A percentile compares a stretch with the other conserved stretches of the same genome.
phyloP scores from a whole-genome alignment of 2,329 filamentous ascomycete genomes.

The Dissoconium aciculare region DNA sequence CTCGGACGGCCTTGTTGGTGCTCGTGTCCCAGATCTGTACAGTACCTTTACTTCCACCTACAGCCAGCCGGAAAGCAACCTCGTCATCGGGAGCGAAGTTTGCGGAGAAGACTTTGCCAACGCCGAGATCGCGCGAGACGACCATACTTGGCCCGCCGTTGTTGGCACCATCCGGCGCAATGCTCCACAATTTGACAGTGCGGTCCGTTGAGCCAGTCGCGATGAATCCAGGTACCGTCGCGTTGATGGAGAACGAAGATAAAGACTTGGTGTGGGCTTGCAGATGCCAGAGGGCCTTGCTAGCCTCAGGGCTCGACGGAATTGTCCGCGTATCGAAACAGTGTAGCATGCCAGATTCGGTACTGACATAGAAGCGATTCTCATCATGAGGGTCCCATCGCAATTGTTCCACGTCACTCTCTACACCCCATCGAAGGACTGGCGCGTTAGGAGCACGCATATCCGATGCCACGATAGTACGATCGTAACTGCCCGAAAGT shows the following conservation, averaged over 20 bases:
- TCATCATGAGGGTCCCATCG: conserved; percentile 85
- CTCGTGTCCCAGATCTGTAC: conserved; percentile 95
- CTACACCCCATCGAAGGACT: conserved; percentile 75
- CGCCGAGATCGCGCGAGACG: conserved; percentile 76
- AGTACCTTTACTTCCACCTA: conserved; percentile 84
- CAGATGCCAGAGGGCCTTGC: conserved; percentile 82
- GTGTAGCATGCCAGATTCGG: conserved; percentile 81
- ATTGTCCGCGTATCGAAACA: conserved; percentile 75
- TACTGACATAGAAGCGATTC: conserved; percentile 87
- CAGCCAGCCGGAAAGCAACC: conserved; percentile 80
- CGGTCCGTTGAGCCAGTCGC: conserved; percentile 89
- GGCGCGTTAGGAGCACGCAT: conserved; percentile 84
- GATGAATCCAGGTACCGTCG: conserved; percentile 77
- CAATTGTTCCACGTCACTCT: conserved; percentile 86
- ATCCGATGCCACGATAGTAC: conserved; percentile 84
- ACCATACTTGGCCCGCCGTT: conserved; percentile 68
- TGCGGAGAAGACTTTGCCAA: conserved; percentile 87
- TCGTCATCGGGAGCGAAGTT: conserved; percentile 79
- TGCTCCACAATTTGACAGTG: conserved; percentile 93
- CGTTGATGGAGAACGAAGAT: conserved; percentile 85
- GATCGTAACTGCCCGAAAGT: conserved; percentile 86
- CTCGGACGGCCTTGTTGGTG: conserved; percentile 75
- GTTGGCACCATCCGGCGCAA: conserved; percentile 43
- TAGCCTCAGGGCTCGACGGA: conserved; percentile 54
- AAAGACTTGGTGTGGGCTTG: conserved; percentile 91